phyloP scores from a whole-genome alignment of 192 early-diverging fungal species.

The Dissophora globulifera region DNA sequence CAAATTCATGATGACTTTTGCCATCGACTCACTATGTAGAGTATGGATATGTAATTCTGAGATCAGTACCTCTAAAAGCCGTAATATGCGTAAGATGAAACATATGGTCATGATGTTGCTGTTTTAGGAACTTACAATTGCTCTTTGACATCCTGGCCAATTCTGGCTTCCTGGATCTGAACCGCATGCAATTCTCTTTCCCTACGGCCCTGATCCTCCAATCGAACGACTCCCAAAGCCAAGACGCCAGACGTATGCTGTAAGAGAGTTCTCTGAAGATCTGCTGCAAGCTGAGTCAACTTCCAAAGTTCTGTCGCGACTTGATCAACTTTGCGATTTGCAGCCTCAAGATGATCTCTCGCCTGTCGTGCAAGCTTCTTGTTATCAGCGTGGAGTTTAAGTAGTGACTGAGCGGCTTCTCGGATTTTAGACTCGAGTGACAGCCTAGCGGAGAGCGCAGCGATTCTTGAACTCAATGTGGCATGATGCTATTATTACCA shows the following conservation, averaged over 20 bases:
- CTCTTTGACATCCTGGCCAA: slow-evolving; percentile 18
- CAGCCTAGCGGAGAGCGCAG: slow-evolving; percentile 57
- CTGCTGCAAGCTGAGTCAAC: slow-evolving; percentile 56
- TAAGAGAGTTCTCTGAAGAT: slow-evolving; percentile 58
- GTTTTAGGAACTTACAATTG: slow-evolving; percentile 42
- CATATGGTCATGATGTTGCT: too few relatives aligned
- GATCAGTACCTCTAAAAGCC: too few relatives aligned
- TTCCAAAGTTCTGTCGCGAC: slow-evolving; percentile 61
- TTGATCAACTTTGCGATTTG: slow-evolving; percentile 64
- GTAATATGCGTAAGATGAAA: too few relatives aligned
- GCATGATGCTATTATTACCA: slow-evolving; percentile 65
- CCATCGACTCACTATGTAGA: slow-evolving; percentile 20
- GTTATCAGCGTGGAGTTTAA: slow-evolving; percentile 62
- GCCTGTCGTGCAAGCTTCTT: slow-evolving; percentile 63
- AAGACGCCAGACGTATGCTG: slow-evolving; percentile 67
- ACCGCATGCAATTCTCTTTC: slow-evolving; percentile 27
- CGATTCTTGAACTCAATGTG: slow-evolving; percentile 58
- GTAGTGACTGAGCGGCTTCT: slow-evolving; percentile 65
- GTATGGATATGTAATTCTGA: background rate
- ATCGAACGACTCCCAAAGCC: slow-evolving; percentile 55
- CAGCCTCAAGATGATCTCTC: slow-evolving; percentile 59
- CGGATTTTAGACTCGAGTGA: slow-evolving; percentile 68
- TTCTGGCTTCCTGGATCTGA: slow-evolving; percentile 17
- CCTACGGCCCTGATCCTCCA: slow-evolving; percentile 52
- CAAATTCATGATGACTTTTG: slow-evolving; percentile 21